Conservation (phyloP, 1,284 basidiomycete genomes). For the Apiotrichum laibachii region DNA sequence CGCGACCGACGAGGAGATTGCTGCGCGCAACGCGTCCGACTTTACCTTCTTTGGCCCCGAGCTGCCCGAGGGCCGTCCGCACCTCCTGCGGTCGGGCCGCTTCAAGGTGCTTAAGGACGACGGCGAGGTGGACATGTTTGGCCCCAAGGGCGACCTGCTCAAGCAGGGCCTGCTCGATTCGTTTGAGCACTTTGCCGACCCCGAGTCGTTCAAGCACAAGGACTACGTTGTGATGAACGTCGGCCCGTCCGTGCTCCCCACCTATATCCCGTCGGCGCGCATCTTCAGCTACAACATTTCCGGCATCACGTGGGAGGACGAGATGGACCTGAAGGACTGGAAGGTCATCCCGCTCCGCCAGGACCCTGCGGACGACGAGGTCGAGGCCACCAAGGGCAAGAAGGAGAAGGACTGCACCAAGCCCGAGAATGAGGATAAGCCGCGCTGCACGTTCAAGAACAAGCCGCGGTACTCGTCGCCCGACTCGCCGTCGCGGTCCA, state of each 20-base stretch:
- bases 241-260: constrained; percentile 79
- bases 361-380: constrained; percentile 21
- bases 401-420: constrained; percentile 42
- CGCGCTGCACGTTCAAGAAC: constrained; percentile 47
- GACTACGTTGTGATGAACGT: constrained; percentile 74
- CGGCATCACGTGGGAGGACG: constrained; percentile 45
- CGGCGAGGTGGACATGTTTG: constrained; percentile 5
- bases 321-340: not conserved
- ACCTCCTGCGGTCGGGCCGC: constrained; percentile 28
- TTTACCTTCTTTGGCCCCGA: constrained; percentile 24
- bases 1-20: not conserved
- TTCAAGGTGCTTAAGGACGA: constrained; percentile 27
- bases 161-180: constrained; percentile 46
- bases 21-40: constrained; percentile 10
- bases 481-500: constrained; percentile 41
- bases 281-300: constrained; percentile 75
- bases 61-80: constrained; percentile 25
- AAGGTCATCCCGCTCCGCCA: not conserved
- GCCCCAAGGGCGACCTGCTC: constrained; percentile 34
- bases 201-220: constrained; percentile 60
- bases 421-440: constrained; percentile 49
- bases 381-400: constrained; percentile 12
- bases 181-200: constrained; percentile 50
- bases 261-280: constrained; percentile 77
- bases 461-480: constrained; percentile 45